Conservation (phyloP, 768 basidiomycete genomes). For the Rhodotorula kratochvilovae region DNA sequence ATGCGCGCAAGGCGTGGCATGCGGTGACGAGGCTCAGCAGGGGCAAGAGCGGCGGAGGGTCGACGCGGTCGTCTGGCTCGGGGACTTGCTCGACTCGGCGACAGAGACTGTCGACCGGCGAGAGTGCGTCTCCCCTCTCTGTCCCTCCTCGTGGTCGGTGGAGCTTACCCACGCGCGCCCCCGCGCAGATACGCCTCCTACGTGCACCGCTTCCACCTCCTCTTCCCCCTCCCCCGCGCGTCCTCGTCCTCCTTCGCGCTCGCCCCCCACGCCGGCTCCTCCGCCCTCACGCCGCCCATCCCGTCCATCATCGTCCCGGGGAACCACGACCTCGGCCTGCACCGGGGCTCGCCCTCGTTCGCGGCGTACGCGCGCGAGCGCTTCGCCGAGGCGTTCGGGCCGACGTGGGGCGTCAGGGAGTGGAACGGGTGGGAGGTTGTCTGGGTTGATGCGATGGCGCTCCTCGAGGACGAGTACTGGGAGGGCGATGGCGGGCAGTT, state of each 20-base stretch:
- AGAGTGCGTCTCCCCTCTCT: conserved; percentile 58
- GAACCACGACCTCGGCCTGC: conserved; percentile 80
- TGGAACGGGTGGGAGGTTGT: conserved; percentile 69
- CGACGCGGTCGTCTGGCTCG: conserved; percentile 73
- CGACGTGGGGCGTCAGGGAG: conserved; percentile 57
- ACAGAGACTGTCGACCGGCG: conserved; percentile 59
- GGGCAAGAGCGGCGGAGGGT: conserved; percentile 60
- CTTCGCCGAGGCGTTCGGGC: conserved; percentile 71
- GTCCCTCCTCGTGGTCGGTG: neutral
- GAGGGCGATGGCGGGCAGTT: conserved; percentile 52
- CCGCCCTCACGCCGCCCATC: conserved; percentile 15
- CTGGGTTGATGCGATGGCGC: conserved; percentile 66
- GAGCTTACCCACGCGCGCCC: neutral
- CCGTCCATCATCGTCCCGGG: conserved; percentile 67
- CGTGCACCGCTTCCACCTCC: conserved; percentile 58
- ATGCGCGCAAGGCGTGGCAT: conserved; percentile 79
- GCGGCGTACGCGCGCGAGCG: conserved; percentile 52
- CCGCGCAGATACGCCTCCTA: conserved; percentile 67
- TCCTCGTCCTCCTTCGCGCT: conserved; percentile 1
- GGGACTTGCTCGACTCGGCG: conserved; percentile 89
- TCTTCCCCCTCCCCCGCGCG: conserved; percentile 51
- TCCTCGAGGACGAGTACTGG: conserved; percentile 63
- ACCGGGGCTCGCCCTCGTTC: conserved; percentile 22
- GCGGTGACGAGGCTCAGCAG: conserved; percentile 1
- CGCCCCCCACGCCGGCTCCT: neutral